A percentile compares a stretch with the other conserved stretches of the same genome.
These are phyloP conservation scores for Heterobasidion parviporum DNA, from an alignment of 1,284 basidiomycete species.

Conservation along the genomic window DNA sequence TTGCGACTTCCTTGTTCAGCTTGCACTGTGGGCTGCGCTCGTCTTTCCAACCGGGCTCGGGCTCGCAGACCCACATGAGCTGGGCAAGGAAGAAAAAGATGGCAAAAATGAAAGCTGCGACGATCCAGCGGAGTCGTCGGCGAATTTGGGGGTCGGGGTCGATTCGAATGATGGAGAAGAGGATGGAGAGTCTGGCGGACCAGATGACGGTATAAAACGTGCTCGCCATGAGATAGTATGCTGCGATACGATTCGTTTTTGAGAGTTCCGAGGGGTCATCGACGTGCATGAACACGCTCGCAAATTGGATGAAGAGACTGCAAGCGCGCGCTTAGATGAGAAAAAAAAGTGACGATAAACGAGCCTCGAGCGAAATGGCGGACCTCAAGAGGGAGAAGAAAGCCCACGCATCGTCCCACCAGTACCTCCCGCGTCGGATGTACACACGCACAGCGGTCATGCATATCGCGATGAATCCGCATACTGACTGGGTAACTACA, in stretches of 20 bases:
- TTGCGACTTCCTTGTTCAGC: conserved; percentile 27
- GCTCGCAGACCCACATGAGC: conserved; percentile 32
- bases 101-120: conserved; percentile 23
- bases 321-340: conserved; percentile 2
- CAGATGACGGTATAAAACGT: conserved; percentile 36
- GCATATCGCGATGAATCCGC: conserved; percentile 24
- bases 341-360: conserved; percentile 5
- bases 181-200: conserved; percentile 37
- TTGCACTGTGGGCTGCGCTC: conserved; percentile 25
- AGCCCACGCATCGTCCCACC: conserved; percentile 30
- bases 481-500: conserved; percentile 24
- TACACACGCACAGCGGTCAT: conserved; percentile 27
- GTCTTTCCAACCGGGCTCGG: conserved; percentile 24
- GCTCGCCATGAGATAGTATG: conserved; percentile 35
- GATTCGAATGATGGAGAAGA: conserved; percentile 40
- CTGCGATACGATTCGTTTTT: conserved; percentile 19
- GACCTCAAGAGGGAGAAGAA: conserved; percentile 15
- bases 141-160: conserved; percentile 22
- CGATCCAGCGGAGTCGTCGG: conserved; percentile 18
- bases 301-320: conserved; percentile 20
- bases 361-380: conserved; percentile 14
- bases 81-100: conserved; percentile 26
- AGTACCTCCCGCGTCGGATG: conserved; percentile 24
- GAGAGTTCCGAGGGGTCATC: conserved; percentile 12
- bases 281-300: conserved; percentile 25